Conservation (phyloP, 2,329 filamentous ascomycete species). For the Ophiosphaerella korrae region DNA sequence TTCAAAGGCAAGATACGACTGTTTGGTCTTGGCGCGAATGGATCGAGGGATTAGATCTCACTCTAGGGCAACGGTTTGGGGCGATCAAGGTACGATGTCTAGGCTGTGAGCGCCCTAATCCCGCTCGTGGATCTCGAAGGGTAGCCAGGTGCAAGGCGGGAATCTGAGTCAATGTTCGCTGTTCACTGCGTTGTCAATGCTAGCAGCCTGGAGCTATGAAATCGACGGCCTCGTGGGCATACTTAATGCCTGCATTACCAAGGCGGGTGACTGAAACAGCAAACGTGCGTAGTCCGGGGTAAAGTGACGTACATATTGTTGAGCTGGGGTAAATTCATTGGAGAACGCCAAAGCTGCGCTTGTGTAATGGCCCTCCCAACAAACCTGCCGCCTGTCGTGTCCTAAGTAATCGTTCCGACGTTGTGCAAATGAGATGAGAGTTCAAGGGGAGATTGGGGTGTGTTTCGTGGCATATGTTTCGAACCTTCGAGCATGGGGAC, state of each 20-base stretch:
- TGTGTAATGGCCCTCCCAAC: not conserved
- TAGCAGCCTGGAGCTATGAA: not conserved
- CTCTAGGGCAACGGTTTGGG: no score
- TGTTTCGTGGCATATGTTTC: not conserved
- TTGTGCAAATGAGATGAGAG: not conserved
- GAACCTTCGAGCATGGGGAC: not conserved
- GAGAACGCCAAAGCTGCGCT: not conserved
- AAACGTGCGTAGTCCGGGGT: not conserved
- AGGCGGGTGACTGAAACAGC: not conserved
- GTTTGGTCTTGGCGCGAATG: no score
- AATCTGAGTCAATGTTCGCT: no score
- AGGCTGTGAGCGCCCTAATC: no score
- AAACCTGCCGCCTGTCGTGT: not conserved
- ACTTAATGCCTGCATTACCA: not conserved
- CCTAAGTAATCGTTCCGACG: no score
- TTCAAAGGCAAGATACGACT: no score
- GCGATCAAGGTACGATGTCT: no score
- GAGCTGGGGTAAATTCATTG: not conserved
- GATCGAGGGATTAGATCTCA: no score
- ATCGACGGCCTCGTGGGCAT: not conserved
- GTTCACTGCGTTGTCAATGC: not conserved
- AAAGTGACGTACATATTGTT: constrained; percentile 4
- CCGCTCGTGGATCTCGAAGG: no score
- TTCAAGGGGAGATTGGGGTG: not conserved
- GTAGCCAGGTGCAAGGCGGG: no score